Percentiles rank a stretch among this genome's conserved stretches.
phyloP scores from a whole-genome alignment of 192 early-diverging fungal genomes.

The Coemansia biformis region DNA sequence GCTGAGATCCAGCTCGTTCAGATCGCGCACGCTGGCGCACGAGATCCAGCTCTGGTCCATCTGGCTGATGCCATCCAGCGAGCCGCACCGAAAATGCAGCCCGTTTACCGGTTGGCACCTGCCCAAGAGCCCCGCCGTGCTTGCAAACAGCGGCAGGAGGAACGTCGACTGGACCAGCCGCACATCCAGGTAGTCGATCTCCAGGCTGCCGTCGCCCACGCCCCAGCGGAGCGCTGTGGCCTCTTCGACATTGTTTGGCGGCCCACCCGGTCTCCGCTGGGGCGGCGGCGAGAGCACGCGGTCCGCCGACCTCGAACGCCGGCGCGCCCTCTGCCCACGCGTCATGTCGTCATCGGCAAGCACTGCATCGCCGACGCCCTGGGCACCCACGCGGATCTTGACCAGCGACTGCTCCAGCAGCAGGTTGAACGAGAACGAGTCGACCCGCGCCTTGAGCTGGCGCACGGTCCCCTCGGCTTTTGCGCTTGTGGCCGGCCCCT shows the following conservation, averaged over 20 bases:
- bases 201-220: slow-evolving; percentile 48
- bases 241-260: too few species aligned
- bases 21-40: slow-evolving; percentile 34
- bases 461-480: slow-evolving; percentile 46
- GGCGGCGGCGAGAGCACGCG: background rate
- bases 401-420: slow-evolving; percentile 41
- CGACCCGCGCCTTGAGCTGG: slow-evolving; percentile 47
- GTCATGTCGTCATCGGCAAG: too few species aligned
- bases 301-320: too few species aligned
- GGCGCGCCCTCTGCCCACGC: too few species aligned
- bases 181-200: slow-evolving; percentile 51
- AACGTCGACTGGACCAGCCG: slow-evolving; percentile 46
- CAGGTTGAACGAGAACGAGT: slow-evolving; percentile 45
- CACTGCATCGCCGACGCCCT: background rate
- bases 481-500: slow-evolving; percentile 14
- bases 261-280: background rate
- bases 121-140: slow-evolving; percentile 7
- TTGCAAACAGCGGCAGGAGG: slow-evolving; percentile 38
- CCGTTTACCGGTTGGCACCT: slow-evolving; percentile 15
- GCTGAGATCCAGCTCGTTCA: slow-evolving; percentile 40
- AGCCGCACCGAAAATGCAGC: slow-evolving; percentile 21
- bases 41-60: slow-evolving; percentile 39
- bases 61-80: slow-evolving; percentile 12
- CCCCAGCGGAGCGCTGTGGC: slow-evolving; percentile 48
- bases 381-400: slow-evolving; percentile 24